Conservation (phyloP, 192 early-diverging fungal genomes). For the Coemansia sp. region DNA sequence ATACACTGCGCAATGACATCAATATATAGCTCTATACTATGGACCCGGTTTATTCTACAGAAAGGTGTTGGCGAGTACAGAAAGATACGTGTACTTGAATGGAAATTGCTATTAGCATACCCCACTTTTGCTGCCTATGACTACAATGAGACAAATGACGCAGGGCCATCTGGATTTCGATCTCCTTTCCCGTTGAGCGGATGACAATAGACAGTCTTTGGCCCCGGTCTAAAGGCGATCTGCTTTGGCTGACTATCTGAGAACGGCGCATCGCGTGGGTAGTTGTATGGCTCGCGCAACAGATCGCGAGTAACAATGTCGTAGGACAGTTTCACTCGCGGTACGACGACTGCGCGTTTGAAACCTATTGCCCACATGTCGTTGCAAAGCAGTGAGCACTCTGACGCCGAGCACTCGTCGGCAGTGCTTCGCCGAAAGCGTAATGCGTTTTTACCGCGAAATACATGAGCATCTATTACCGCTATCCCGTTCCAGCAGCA, state of each 20-base stretch:
- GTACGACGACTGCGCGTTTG: constrained; percentile 44
- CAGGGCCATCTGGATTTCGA: constrained; percentile 37
- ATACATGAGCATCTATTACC: constrained; percentile 43
- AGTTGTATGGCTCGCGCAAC: constrained; percentile 24
- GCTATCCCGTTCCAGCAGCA: constrained; percentile 60
- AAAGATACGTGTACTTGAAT: too few species aligned
- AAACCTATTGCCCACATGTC: constrained; percentile 49
- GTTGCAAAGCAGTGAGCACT: constrained; percentile 58
- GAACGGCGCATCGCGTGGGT: constrained; percentile 33
- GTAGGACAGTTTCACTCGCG: constrained; percentile 52
- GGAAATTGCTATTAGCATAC: background rate
- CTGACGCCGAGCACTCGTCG: constrained; percentile 57
- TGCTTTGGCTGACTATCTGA: background rate
- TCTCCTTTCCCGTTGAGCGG: constrained; percentile 28
- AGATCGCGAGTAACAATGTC: constrained; percentile 39
- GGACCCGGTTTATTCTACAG: too few species aligned
- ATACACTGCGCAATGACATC: too few species aligned
- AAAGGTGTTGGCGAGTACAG: too few species aligned
- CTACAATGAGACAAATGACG: constrained; percentile 18
- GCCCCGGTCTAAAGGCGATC: constrained; percentile 34
- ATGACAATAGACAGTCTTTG: constrained; percentile 43
- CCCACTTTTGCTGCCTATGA: background rate
- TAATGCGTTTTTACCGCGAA: constrained; percentile 15
- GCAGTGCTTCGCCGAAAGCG: constrained; percentile 28
- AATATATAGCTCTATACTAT: too few species aligned